Conservation (phyloP, 495 filamentous ascomycete species). For the Hypoxylon intermedium region DNA sequence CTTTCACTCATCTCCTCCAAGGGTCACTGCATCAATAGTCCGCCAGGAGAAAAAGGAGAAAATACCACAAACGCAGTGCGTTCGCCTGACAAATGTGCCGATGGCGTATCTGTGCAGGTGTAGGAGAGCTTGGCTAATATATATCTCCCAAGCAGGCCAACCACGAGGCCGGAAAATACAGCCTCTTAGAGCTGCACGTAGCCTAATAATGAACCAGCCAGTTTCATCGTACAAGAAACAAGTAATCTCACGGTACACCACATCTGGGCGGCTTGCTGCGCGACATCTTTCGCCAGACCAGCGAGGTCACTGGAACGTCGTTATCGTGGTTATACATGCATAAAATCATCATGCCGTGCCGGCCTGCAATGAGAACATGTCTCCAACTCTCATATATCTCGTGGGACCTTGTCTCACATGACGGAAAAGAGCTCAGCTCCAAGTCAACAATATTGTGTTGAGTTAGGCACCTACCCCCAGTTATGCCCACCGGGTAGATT, state of each 20-base stretch:
- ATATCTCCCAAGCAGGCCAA: neutral
- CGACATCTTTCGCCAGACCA: neutral
- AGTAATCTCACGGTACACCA: neutral
- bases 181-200: slow-evolving; percentile 1
- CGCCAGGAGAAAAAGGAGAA: neutral
- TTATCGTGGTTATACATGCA: slow-evolving; percentile 13
- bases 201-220: neutral
- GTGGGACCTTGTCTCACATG: neutral
- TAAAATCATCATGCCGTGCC: neutral
- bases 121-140: neutral
- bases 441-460: neutral
- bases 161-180: neutral
- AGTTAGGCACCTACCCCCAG: too few relatives aligned
- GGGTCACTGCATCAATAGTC: slow-evolving; percentile 21
- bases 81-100: neutral
- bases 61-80: neutral
- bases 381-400: neutral
- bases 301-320: neutral
- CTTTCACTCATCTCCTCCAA: slow-evolving; percentile 8
- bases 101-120: neutral
- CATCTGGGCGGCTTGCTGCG: neutral
- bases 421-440: neutral
- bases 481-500: too few relatives aligned
- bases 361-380: slow-evolving; percentile 3
- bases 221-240: neutral